These are phyloP conservation scores for Pilaira anomala DNA, from an alignment of 192 early-diverging fungal genomes.

Conservation along the genomic window DNA sequence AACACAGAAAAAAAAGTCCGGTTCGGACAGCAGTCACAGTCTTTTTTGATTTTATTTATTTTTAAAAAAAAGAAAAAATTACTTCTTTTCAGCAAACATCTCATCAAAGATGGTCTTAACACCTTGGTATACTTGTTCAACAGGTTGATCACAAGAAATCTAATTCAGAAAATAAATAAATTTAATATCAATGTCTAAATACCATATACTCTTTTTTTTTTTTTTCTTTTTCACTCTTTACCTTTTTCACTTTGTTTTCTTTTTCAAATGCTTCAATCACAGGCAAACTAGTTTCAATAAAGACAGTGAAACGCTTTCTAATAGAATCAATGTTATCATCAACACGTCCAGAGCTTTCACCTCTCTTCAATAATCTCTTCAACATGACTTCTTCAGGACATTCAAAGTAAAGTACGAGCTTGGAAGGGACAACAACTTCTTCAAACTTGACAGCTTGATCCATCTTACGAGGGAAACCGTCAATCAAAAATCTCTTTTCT, in stretches of 20 bases:
- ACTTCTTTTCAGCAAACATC: conserved; percentile 14
- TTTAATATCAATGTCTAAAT: background rate
- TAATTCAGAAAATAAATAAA: background rate
- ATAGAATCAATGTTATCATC: conserved; percentile 98
- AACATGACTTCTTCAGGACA: conserved; percentile 93
- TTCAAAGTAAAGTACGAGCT: conserved; percentile 88
- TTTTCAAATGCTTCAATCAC: conserved; percentile 84
- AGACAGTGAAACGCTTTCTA: conserved; percentile 89
- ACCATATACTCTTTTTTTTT: too few species aligned
- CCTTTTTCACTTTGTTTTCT: conserved; percentile 74
- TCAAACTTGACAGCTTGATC: conserved; percentile 95
- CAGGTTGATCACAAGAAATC: conserved; percentile 19
- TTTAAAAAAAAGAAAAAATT: too few species aligned
- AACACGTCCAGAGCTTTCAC: conserved; percentile 86
- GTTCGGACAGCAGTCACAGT: background rate
- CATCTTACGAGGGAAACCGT: conserved; percentile 94
- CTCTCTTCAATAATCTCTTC: conserved; percentile 86
- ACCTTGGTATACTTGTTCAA: conserved; percentile 13
- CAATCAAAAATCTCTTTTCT: conserved; percentile 78
- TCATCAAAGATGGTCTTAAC: conserved; percentile 20
- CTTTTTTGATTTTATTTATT: background rate
- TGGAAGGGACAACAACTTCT: conserved; percentile 69
- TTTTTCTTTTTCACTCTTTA: conserved; percentile 38
- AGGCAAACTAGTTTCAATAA: conserved; percentile 83
- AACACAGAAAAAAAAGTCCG: background rate